phyloP scores from a whole-genome alignment of 768 basidiomycete genomes.

The Amanita phalloides region DNA sequence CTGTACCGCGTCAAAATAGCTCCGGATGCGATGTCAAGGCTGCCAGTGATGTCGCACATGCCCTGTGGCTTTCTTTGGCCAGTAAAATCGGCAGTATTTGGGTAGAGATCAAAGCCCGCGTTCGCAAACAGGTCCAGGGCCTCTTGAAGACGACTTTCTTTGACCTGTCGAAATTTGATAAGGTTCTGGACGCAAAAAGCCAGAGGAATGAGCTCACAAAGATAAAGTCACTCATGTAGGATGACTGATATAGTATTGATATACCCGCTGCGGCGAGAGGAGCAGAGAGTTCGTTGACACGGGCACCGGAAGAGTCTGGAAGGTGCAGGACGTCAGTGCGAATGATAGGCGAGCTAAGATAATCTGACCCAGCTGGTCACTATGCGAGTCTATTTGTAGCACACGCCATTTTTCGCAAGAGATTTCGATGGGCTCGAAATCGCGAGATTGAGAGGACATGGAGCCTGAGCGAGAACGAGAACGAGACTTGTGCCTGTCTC shows the following conservation, averaged over 20 bases:
- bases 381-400: conserved; percentile 74
- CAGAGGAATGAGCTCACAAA: conserved; percentile 35
- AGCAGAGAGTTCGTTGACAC: conserved; percentile 67
- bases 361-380: conserved; percentile 50
- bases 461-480: conserved; percentile 32
- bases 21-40: conserved; percentile 16
- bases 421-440: conserved; percentile 49
- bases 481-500: conserved; percentile 38
- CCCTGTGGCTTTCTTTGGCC: not conserved
- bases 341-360: conserved; percentile 1
- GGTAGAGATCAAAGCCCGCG: conserved; percentile 59
- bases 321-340: conserved; percentile 1
- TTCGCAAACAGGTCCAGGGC: conserved; percentile 48
- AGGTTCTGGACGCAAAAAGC: not conserved
- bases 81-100: conserved; percentile 28
- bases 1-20: conserved; percentile 40
- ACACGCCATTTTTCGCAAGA: conserved; percentile 72
- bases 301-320: conserved; percentile 57
- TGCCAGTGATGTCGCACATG: not conserved
- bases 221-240: conserved; percentile 77
- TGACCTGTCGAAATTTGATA: conserved; percentile 36
- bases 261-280: conserved; percentile 70
- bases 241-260: conserved; percentile 74
- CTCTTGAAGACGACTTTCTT: conserved; percentile 51
- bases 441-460: conserved; percentile 16